These are phyloP conservation scores for Erodium moschatum DNA, from an alignment of 441 rosid genomes.

Conservation along the genomic window DNA sequence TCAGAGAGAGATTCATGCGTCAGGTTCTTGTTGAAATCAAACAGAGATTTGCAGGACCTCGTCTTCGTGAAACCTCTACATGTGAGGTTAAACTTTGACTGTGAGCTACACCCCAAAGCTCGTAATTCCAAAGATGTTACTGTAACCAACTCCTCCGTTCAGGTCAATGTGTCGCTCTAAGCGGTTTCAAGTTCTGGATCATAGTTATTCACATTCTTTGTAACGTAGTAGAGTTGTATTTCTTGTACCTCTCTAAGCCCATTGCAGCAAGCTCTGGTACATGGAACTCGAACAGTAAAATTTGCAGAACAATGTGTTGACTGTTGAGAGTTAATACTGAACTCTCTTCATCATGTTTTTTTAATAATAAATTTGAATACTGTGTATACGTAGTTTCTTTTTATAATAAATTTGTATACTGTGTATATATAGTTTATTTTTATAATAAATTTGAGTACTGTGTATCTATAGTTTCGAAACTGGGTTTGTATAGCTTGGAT, in stretches of 20 bases:
- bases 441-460: too few species aligned
- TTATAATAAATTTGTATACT: too few species aligned
- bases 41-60: constrained; percentile 49
- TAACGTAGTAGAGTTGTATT: neutral
- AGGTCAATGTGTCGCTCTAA: neutral
- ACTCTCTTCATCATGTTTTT: too few species aligned
- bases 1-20: constrained; percentile 38
- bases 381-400: too few species aligned
- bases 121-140: neutral
- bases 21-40: constrained; percentile 43
- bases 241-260: neutral
- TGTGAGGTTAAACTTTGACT: constrained; percentile 48
- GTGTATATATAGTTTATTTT: too few species aligned
- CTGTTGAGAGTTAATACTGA: too few species aligned
- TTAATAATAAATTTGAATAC: too few species aligned
- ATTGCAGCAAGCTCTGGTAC: neutral
- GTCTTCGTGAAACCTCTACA: constrained; percentile 61
- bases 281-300: neutral
- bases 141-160: neutral
- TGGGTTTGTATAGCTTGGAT: too few species aligned
- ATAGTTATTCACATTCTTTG: neutral
- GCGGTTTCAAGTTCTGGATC: neutral
- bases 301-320: too few species aligned
- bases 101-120: constrained; percentile 56
- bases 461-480: too few species aligned